Evolutionary conservation across 1,139 yeast genomes (phyloP).

Genomic region (Yamadazyma trypodendri): DNA sequence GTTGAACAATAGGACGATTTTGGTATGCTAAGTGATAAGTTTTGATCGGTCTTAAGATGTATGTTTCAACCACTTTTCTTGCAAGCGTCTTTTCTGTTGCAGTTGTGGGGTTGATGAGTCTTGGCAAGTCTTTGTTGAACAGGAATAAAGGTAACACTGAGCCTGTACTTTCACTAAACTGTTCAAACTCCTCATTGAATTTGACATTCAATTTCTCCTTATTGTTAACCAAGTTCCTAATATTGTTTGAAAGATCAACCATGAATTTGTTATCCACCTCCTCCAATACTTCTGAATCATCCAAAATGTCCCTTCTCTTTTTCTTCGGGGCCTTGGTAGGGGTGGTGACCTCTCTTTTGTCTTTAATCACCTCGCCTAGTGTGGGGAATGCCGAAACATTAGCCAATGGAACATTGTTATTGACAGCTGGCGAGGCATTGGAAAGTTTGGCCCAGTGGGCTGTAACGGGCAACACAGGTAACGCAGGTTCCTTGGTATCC

Average conservation of each 20-base stretch:
- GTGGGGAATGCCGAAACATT: slow-evolving; percentile 71
- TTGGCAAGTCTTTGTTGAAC: slow-evolving; percentile 22
- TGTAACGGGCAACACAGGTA: slow-evolving; percentile 54
- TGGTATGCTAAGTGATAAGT: slow-evolving; percentile 50
- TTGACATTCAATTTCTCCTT: slow-evolving; percentile 23
- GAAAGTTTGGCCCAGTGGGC: slow-evolving; percentile 56
- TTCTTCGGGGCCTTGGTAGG: slow-evolving; percentile 27
- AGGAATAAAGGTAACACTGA: slow-evolving; percentile 40
- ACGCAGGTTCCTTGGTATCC: slow-evolving; percentile 19
- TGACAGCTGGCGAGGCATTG: slow-evolving; percentile 34
- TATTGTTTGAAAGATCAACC: slow-evolving; percentile 29
- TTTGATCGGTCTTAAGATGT: slow-evolving; percentile 42
- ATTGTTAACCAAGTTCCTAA: slow-evolving; percentile 31
- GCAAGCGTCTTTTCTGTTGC: slow-evolving; percentile 37
- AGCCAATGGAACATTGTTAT: slow-evolving; percentile 38
- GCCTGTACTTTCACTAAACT: slow-evolving; percentile 15
- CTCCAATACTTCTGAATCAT: slow-evolving; percentile 44
- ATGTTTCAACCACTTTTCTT: slow-evolving; percentile 43
- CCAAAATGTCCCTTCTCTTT: slow-evolving; percentile 30
- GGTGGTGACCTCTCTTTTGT: slow-evolving; percentile 35
- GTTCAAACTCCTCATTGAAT: slow-evolving; percentile 34
- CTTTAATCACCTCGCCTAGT: slow-evolving; percentile 59
- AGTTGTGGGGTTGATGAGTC: slow-evolving; percentile 24
- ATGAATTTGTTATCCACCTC: slow-evolving; percentile 34
- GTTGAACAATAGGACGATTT: slow-evolving; percentile 46